A percentile compares a stretch with the other conserved stretches of the same genome.
Evolutionary conservation across 257 asterid species (phyloP).

Genomic region (Buddleja alternifolia): DNA sequence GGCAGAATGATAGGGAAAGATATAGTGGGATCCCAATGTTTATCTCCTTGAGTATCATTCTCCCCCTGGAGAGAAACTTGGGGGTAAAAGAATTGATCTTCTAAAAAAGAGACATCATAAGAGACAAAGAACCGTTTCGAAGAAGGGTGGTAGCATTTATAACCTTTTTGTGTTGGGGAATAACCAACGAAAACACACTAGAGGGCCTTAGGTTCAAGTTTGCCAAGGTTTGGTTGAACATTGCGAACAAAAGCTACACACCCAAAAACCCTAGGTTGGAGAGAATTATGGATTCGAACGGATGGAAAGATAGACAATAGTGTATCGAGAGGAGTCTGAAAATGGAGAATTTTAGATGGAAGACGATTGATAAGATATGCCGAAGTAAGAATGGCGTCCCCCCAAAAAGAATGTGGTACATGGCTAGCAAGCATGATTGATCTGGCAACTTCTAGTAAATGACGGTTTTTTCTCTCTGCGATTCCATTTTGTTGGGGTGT

Average conservation of each 20-base stretch:
- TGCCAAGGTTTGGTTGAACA: neutral
- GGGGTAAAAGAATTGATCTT: constrained; percentile 11
- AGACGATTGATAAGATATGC: neutral
- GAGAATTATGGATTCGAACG: too few species aligned
- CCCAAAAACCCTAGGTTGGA: neutral
- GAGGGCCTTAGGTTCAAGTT: constrained; percentile 8
- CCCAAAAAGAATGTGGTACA: constrained; percentile 10
- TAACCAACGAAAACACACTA: constrained; percentile 3
- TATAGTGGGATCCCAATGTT: too few species aligned
- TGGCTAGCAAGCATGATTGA: constrained; percentile 8
- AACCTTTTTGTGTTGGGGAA: constrained; percentile 11
- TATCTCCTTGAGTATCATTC: neutral
- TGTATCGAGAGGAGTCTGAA: neutral
- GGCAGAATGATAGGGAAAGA: too few species aligned
- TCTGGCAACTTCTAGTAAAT: constrained; percentile 7
- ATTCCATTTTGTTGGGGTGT: constrained; percentile 13
- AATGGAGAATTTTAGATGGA: neutral
- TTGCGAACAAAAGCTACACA: neutral
- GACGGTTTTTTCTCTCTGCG: constrained; percentile 17
- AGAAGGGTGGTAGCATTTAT: constrained; percentile 25
- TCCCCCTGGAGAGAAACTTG: constrained; percentile 3
- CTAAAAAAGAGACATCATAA: constrained; percentile 12
- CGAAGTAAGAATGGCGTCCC: neutral
- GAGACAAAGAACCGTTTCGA: neutral
- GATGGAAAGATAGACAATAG: neutral